Evolutionary conservation across 2,329 filamentous ascomycete species (phyloP).

Genomic region (Canariomyces notabilis): DNA sequence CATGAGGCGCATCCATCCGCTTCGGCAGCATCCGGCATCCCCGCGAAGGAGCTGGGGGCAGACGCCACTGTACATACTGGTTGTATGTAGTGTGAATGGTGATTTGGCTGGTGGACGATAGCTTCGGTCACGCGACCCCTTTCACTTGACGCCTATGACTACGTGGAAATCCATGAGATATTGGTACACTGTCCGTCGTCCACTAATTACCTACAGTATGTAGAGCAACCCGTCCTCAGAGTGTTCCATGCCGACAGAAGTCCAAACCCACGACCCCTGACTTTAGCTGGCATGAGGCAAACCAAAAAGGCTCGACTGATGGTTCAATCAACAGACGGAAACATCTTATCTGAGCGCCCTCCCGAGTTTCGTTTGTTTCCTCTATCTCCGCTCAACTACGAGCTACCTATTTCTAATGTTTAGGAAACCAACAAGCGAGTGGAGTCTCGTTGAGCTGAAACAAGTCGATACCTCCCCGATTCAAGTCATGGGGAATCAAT

Average conservation of each 20-base stretch:
- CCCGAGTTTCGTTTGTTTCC: slow-evolving; percentile 36
- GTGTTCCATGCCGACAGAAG: neutral
- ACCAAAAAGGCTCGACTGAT: too few species aligned
- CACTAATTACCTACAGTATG: neutral
- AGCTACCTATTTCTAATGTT: neutral
- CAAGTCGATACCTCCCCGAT: neutral
- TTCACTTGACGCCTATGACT: too few species aligned
- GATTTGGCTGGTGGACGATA: too few species aligned
- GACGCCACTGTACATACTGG: too few species aligned
- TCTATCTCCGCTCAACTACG: neutral
- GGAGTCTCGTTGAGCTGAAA: slow-evolving; percentile 9
- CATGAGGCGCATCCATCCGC: slow-evolving; percentile 7
- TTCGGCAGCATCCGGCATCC: slow-evolving; percentile 7
- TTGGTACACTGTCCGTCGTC: too few species aligned
- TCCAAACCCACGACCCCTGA: neutral
- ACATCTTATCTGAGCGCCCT: too few species aligned
- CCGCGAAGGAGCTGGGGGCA: slow-evolving; percentile 5
- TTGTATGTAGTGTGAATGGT: too few species aligned
- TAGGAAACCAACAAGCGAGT: slow-evolving; percentile 11
- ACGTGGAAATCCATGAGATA: too few species aligned
- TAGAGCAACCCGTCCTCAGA: neutral
- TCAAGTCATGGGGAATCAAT: slow-evolving; percentile 6
- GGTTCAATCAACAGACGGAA: too few species aligned
- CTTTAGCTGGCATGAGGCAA: too few species aligned
- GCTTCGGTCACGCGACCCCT: too few species aligned